phyloP scores from a whole-genome alignment of 2,329 filamentous ascomycete species.

The Simplicillium aogashimaense region DNA sequence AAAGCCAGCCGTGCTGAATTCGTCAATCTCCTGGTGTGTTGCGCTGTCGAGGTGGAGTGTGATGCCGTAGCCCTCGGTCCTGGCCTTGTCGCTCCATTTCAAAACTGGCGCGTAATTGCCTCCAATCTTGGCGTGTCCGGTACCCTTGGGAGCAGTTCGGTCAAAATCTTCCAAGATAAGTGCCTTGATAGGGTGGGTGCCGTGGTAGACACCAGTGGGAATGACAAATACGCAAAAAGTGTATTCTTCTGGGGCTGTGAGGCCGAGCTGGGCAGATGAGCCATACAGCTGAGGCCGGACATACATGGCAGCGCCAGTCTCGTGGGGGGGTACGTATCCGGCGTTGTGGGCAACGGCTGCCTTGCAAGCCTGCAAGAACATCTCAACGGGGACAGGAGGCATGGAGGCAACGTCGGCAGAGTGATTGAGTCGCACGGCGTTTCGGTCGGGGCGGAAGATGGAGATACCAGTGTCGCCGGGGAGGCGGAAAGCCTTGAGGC shows the following conservation, averaged over 20 bases:
- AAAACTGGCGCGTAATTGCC: constrained; percentile 94
- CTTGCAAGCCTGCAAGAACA: constrained; percentile 68
- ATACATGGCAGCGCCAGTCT: constrained; percentile 86
- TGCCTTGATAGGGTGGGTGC: constrained; percentile 75
- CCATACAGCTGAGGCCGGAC: constrained; percentile 84
- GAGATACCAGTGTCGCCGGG: constrained; percentile 61
- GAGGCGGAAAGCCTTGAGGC: constrained; percentile 89
- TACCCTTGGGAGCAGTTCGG: constrained; percentile 82
- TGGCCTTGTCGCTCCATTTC: constrained; percentile 74
- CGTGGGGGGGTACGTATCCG: constrained; percentile 81
- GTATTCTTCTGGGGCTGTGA: constrained; percentile 85
- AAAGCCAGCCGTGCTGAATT: constrained; percentile 93
- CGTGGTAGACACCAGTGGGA: constrained; percentile 91
- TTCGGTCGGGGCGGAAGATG: constrained; percentile 81
- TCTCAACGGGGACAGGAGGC: constrained; percentile 64
- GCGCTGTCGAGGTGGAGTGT: constrained; percentile 87
- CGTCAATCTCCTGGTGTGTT: constrained; percentile 76
- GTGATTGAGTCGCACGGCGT: constrained; percentile 76
- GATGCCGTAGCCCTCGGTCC: constrained; percentile 76
- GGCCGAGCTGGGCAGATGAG: constrained; percentile 73
- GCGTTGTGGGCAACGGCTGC: constrained; percentile 83
- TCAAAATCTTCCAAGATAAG: constrained; percentile 90
- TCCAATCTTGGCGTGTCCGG: constrained; percentile 84
- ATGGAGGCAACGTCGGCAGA: constrained; percentile 77
- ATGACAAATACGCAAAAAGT: constrained; percentile 84